Conservation (phyloP, 495 filamentous ascomycete species). For the Acidomyces sp. region DNA sequence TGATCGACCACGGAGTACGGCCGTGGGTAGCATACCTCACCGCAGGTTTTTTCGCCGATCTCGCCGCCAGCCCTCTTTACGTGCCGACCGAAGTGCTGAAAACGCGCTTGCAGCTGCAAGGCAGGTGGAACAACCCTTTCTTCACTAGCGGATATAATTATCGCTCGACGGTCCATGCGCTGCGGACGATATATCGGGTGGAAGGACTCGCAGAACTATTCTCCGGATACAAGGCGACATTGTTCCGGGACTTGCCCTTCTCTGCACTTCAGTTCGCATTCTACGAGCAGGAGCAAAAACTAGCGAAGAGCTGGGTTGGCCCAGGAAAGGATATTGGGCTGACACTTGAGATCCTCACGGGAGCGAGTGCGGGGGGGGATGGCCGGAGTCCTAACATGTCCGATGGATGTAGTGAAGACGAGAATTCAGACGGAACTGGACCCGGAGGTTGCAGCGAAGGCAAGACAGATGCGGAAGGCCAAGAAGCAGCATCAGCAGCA, state of each 20-base stretch:
- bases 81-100: slow-evolving; percentile 96
- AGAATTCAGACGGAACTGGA: slow-evolving; percentile 91
- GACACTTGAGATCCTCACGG: slow-evolving; percentile 74
- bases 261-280: slow-evolving; percentile 95
- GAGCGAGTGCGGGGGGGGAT: slow-evolving; percentile 84
- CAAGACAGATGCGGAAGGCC: slow-evolving; percentile 8
- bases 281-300: slow-evolving; percentile 80
- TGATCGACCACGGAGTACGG: slow-evolving; percentile 70
- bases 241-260: slow-evolving; percentile 90
- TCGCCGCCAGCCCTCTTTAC: slow-evolving; percentile 83
- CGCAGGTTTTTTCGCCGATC: slow-evolving; percentile 78
- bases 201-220: slow-evolving; percentile 81
- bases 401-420: slow-evolving; percentile 94
- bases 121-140: slow-evolving; percentile 84
- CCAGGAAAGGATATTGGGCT: slow-evolving; percentile 67
- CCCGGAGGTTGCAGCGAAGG: slow-evolving; percentile 21
- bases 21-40: slow-evolving; percentile 70
- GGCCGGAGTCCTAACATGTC: slow-evolving; percentile 87
- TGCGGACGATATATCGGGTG: slow-evolving; percentile 62
- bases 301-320: slow-evolving; percentile 61
- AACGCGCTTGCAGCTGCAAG: slow-evolving; percentile 86
- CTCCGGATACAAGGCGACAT: slow-evolving; percentile 85
- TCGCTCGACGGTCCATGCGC: slow-evolving; percentile 61
- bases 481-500: slow-evolving; percentile 1
- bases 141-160: slow-evolving; percentile 94